Base-by-base conservation (phyloP, 1,284 basidiomycete genomes). In the Hemileia vastatrix region DNA sequence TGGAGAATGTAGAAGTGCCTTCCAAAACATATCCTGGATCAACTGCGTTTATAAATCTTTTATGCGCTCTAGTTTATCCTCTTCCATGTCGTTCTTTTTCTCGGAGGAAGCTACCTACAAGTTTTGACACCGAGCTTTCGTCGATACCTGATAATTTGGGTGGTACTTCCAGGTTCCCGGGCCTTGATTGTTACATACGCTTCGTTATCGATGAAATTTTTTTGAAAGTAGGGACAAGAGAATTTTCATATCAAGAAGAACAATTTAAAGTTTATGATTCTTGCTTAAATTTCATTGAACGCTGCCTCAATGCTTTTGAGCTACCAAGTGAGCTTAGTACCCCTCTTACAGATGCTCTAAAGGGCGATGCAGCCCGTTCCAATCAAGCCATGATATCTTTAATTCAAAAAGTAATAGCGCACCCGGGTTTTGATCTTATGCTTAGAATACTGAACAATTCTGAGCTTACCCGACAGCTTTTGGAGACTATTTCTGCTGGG, bases 121-220 rank as follows among this genome's bases (percentile, higher is more conserved):
- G 83, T 23, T 56, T 68, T 6, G 76, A 63, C 31, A 54, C 57
- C 6, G 61, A 63, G 48, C 48, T 63, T 6, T 54, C 56, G 48
- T 63, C 61, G 13, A 63, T 63, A 43, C 54, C 61, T 18, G 54
- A 63, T 49, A 80, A 78, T 13, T 78, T 91, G 0, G 88, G 88
- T 0, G 83, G 84, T 49, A 83, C 86, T 3, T 86, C 88, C 67
- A 82, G 88, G 27, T 75, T 83, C 9, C 84, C 86, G 3, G 89
- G 89, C 0, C 83, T 92, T 1, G 86, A 86, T 49, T 90, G 84
- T 1, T 96, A 86, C 72, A 81, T 87, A 9, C 79, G 82, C 23
- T 97, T 94, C 72, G 86, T 95, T 57, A 79, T 96, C 65, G 90
- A 97, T 71, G 87, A 87, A 44, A 88, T 97, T 1, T 86, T 97